Conservation (phyloP, 1,139 yeast species). For the Pneumocystis sp. region DNA sequence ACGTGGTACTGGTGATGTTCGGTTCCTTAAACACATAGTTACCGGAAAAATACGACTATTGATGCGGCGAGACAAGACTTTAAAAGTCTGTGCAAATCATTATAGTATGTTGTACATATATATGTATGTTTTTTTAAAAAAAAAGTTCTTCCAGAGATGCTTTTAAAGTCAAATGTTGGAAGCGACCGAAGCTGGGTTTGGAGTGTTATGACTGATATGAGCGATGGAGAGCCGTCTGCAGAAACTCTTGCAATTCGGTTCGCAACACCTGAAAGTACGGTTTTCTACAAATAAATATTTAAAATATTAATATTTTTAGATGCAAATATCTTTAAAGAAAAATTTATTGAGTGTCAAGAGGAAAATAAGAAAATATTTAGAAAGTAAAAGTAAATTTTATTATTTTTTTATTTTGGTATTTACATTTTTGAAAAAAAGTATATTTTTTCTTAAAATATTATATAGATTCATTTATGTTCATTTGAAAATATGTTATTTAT, state of each 20-base stretch:
- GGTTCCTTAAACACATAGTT: constrained; percentile 77
- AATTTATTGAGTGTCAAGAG: constrained; percentile 70
- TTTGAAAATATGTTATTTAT: background rate
- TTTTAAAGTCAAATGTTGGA: constrained; percentile 83
- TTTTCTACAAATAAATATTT: background rate
- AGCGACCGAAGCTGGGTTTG: constrained; percentile 98
- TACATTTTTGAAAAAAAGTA: background rate
- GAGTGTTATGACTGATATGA: constrained; percentile 81
- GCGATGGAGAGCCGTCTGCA: constrained; percentile 94
- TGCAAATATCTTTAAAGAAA: constrained; percentile 89
- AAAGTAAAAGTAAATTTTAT: constrained; percentile 13
- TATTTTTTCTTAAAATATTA: background rate
- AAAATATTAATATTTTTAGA: constrained; percentile 19
- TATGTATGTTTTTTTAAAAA: background rate
- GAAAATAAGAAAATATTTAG: constrained; percentile 34
- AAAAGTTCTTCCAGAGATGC: constrained; percentile 56
- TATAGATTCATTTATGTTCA: background rate
- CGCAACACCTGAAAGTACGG: constrained; percentile 68
- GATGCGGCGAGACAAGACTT: constrained; percentile 98
- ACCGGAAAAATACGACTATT: constrained; percentile 71
- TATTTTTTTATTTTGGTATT: background rate
- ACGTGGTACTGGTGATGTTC: constrained; percentile 98
- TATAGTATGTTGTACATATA: constrained; percentile 30
- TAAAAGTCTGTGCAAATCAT: constrained; percentile 96
- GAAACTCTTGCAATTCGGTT: constrained; percentile 93